phyloP scores from a whole-genome alignment of 768 basidiomycete species.

The Phylloporus arenicola region DNA sequence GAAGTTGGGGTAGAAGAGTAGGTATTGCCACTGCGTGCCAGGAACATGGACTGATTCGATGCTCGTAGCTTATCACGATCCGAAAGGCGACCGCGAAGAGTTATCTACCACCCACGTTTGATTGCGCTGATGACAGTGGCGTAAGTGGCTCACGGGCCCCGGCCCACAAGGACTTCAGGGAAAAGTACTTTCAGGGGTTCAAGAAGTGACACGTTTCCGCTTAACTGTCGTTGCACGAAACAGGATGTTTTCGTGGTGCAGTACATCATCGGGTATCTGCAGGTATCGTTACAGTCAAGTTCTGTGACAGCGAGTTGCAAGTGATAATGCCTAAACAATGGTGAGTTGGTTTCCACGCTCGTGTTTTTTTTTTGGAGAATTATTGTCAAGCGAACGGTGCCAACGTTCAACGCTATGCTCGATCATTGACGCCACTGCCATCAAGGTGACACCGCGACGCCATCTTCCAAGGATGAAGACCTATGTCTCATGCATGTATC shows the following conservation, averaged over 20 bases:
- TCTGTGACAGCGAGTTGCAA: too few relatives aligned
- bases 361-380: too few relatives aligned
- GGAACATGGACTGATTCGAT: conserved; percentile 1
- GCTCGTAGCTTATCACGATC: conserved; percentile 84
- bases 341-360: too few relatives aligned
- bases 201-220: conserved; percentile 31
- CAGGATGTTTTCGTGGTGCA: background rate
- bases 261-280: too few relatives aligned
- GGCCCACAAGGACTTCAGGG: conserved; percentile 84
- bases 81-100: conserved; percentile 51
- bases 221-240: background rate
- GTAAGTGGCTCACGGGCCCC: conserved; percentile 47
- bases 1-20: conserved; percentile 90
- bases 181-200: conserved; percentile 85
- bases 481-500: too few relatives aligned
- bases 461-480: too few relatives aligned
- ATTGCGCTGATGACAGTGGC: conserved; percentile 18
- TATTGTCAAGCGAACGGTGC: too few relatives aligned
- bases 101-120: conserved; percentile 54
- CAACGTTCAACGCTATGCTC: too few relatives aligned
- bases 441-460: too few relatives aligned
- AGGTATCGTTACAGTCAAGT: too few relatives aligned
- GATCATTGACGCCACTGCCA: too few relatives aligned
- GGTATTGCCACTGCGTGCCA: conserved; percentile 25
- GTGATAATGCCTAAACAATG: too few relatives aligned